A percentile compares a stretch with the other conserved stretches of the same genome.
Conservation (phyloP, 768 basidiomycete genomes). For the Rubroboletus satanas region DNA sequence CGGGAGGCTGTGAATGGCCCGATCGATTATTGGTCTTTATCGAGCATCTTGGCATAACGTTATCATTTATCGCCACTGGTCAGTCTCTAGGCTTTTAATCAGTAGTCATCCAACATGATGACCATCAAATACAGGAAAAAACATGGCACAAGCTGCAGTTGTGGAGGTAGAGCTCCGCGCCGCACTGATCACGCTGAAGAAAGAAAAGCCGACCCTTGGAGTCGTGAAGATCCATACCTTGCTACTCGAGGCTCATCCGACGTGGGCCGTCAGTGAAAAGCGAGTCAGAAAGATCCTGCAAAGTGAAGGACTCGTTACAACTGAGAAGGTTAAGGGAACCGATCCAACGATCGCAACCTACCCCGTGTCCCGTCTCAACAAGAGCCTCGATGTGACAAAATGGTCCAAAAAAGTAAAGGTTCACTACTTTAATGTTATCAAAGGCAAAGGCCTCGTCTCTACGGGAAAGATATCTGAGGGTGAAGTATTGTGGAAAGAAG, state of each 20-base stretch:
- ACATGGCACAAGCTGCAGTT: slow-evolving; percentile 17
- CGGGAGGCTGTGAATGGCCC: background rate
- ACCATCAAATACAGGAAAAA: background rate
- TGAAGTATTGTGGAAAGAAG: slow-evolving; percentile 81
- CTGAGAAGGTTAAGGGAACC: slow-evolving; percentile 1
- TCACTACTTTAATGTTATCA: slow-evolving; percentile 60
- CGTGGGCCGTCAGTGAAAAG: slow-evolving; percentile 84
- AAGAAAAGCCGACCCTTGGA: slow-evolving; percentile 59
- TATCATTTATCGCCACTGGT: background rate
- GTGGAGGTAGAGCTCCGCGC: slow-evolving; percentile 57
- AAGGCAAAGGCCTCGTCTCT: slow-evolving; percentile 84
- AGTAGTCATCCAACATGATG: background rate
- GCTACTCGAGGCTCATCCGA: slow-evolving; percentile 54
- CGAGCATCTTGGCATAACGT: background rate
- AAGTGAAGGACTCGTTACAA: slow-evolving; percentile 46
- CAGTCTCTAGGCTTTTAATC: background rate
- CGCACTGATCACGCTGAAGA: slow-evolving; percentile 53
- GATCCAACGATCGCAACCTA: slow-evolving; percentile 28
- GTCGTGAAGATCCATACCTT: slow-evolving; percentile 66
- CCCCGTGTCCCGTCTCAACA: slow-evolving; percentile 63
- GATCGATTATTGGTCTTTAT: background rate
- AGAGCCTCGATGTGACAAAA: slow-evolving; percentile 54
- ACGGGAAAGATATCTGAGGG: slow-evolving; percentile 61
- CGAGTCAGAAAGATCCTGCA: slow-evolving; percentile 71
- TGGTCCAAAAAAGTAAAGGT: slow-evolving; percentile 67